Evolutionary conservation across 768 basidiomycete genomes (phyloP), one percentile per base, ranked within the genome.

Genomic region (Hydnomerulius pinastri): DNA sequence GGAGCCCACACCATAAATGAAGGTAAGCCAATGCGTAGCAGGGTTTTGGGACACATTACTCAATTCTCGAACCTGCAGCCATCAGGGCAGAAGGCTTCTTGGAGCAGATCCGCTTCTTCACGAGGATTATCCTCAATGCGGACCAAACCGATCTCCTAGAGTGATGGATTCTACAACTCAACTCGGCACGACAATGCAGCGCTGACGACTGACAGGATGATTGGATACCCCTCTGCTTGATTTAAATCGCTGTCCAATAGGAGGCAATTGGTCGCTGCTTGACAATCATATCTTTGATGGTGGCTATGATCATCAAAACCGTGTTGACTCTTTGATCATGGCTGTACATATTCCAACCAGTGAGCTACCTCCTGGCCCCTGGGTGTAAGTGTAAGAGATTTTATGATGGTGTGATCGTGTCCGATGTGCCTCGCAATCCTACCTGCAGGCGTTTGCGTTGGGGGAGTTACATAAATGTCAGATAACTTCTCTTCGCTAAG

Each of bases 101-200:
- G 51, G 62, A 64, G 20, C 50, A 59, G 12, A 64, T 73, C 29
- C 60, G 62, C 9, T 72, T 70, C 57, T 62, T 63, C 33, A 63
- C 70, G 2, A 57, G 59, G 38, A 53, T 72, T 6, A 61, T 72
- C 37, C 56, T 73, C 15, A 67, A 72, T 36, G 57, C 63, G 37
- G 70, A 72, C 38, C 61, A 60, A 40, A 55, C 66, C 15, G 23
- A 57, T 32, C 46, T 63, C 42, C 21, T 65, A 44, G 55, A 44
- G 15, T 62, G 40, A 59, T n/a, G 6, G 11, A 35, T 17, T 4
- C 12, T 4, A 13, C 33, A n/a, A 43, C 9, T n/a, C n/a, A 46
- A 25, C 12, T 13, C 28, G 8, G 12, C 27, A 25, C 24, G 42
- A 21, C 24, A 24, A 21, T 32, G 51, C 23, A 39, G 24, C 15